Conservation (phyloP, 805 yeast species). For the Candida endomychidarum region DNA sequence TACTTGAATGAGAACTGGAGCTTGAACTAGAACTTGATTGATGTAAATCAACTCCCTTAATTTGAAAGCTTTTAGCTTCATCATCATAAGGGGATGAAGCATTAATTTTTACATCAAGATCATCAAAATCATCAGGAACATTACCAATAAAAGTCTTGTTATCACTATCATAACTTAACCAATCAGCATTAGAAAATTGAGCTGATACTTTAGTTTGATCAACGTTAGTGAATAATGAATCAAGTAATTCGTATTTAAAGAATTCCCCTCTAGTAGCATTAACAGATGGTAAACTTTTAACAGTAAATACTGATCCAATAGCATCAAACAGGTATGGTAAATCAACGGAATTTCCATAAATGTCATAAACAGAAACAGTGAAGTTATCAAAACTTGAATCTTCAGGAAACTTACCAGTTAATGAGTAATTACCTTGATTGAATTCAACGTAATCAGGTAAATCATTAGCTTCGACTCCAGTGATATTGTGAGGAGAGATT, state of each 20-base stretch:
- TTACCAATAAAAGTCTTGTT: conserved; percentile 70
- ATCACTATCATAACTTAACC: conserved; percentile 64
- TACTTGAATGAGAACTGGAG: conserved; percentile 23
- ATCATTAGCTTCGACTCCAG: conserved; percentile 47
- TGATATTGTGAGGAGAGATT: conserved; percentile 53
- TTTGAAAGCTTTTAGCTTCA: conserved; percentile 44
- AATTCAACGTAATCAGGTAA: conserved; percentile 65
- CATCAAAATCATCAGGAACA: conserved; percentile 41
- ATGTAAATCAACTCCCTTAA: conserved; percentile 47
- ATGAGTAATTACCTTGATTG: conserved; percentile 34
- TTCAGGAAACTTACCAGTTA: conserved; percentile 59
- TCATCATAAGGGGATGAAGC: conserved; percentile 30
- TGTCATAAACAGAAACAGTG: conserved; percentile 57
- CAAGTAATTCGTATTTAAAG: conserved; percentile 55
- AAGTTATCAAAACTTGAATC: conserved; percentile 44
- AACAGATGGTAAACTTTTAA: conserved; percentile 49
- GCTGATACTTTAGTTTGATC: conserved; percentile 50
- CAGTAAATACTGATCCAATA: conserved; percentile 56
- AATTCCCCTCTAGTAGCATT: conserved; percentile 68
- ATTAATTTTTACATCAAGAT: conserved; percentile 24
- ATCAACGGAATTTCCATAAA: conserved; percentile 57
- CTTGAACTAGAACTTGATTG: neutral
- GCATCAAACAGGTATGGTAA: conserved; percentile 59
- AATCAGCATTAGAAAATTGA: conserved; percentile 36
- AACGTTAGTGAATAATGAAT: conserved; percentile 57